Conservation (phyloP, 495 filamentous ascomycete species). For the Viridothelium virens region DNA sequence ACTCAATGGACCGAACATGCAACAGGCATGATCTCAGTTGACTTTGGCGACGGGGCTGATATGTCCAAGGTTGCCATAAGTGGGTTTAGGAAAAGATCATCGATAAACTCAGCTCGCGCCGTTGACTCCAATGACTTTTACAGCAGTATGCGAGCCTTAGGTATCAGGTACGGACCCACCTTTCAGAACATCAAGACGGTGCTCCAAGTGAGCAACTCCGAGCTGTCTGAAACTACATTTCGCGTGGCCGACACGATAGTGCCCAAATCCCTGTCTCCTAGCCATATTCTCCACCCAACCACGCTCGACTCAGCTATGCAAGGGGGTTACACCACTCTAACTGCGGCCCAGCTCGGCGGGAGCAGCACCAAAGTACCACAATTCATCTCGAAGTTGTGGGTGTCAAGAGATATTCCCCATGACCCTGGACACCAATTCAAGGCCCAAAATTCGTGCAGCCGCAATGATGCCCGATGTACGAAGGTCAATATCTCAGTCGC, state of each 20-base stretch:
- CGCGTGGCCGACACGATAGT: neutral
- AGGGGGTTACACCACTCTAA: neutral
- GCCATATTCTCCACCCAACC: slow-evolving; percentile 45
- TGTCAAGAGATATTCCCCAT: neutral
- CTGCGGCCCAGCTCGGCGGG: neutral
- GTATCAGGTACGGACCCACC: neutral
- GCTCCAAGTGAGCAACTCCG: neutral
- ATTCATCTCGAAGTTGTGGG: slow-evolving; percentile 3
- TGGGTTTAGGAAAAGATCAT: neutral
- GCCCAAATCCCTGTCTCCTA: slow-evolving; percentile 11
- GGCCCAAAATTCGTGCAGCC: neutral
- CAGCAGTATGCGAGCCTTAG: neutral
- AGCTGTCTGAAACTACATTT: neutral
- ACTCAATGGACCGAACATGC: slow-evolving; percentile 7
- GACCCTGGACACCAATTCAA: slow-evolving; percentile 11
- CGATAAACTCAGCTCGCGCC: neutral
- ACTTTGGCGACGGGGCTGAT: neutral
- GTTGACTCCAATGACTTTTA: neutral
- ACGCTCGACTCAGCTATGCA: slow-evolving; percentile 36
- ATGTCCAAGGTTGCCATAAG: neutral
- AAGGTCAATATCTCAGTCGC: neutral
- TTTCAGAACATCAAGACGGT: slow-evolving; percentile 3
- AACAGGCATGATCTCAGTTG: slow-evolving; percentile 5
- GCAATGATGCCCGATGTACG: neutral
- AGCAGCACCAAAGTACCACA: neutral